Evolutionary conservation across 2,329 filamentous ascomycete species (phyloP), one percentile per base, ranked within the genome.

Genomic region (Cercospora canescens): DNA sequence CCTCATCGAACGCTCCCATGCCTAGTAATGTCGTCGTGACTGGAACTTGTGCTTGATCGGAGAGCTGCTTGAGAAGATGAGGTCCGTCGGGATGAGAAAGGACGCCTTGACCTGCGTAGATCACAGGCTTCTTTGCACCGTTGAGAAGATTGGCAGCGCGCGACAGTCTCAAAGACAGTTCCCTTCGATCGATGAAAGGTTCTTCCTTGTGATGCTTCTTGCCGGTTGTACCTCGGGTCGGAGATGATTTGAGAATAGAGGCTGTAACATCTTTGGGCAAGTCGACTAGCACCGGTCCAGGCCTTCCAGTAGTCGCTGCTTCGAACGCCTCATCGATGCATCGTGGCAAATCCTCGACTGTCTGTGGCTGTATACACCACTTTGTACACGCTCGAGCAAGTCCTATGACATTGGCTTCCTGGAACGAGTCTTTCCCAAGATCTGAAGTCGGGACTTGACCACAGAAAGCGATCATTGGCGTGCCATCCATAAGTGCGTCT

Each of bases 351-450:
- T 41, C 37, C 18, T 41, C 37, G 14, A 41, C 37, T 18, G 37
- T 41, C 14, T 41, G 37, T 6, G 37, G 37, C 37, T 41, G 37
- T 41, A 41, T n/a, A 41, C 37, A 41, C 37, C 37, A 41, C 18
- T 41, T 41, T 16, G 37, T 41, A 16, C 37, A 41, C 14, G 37
- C 37, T n/a, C 37, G 37, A 7, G 37, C 37, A 87, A 98, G 97
- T 72, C 94, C 94, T 66, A 97, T 85, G 39, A 96, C 89, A 76
- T 98, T 94, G 66, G 93, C 93, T 81, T 98, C 94, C 79, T 98
- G 94, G 86, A 97, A 97, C 64, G 93, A 92, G 79, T 97, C 94
- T 70, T 91, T 95, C 68, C 94, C 94, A 79, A 98, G 97, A 63
- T 92, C 91, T 54, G 86, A 88, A 30, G 94, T 97, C 8, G 88